Base-by-base conservation (phyloP, 495 filamentous ascomycete species). In the Talaromyces nanjingensis region DNA sequence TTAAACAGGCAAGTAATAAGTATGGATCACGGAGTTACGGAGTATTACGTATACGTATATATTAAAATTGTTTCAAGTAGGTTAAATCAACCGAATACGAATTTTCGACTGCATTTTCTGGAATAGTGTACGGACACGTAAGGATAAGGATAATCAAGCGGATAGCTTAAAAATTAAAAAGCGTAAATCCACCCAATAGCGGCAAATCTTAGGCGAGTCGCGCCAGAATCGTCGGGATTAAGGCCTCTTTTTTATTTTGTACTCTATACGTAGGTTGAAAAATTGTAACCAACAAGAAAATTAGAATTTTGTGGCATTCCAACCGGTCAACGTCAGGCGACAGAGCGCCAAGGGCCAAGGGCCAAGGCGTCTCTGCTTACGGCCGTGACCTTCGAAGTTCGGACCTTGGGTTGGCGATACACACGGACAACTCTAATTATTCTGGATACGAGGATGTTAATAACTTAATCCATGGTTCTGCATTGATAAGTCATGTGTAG, bases 201-300 rank as follows among this genome's bases (percentile, higher is more conserved):
- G 56, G 56, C 56, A 34, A 22, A 34, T 59, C 56, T 33, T 59
- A 59, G 56, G 31, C 56, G 56, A 59, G 56, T 59, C 24, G 31
- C 56, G 56, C 31, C 29, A 59, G 56, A 37, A 34, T 37, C 31
- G 56, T 37, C 31, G 56, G 18, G 14, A 18, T 37, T 22, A 59
- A 31, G 27, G 55, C 52, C 29, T 31, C 6, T 31, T 37, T 37
- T 37, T 37, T 11, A 9, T 37, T 37, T 37, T 12, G 33, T 37
- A 24, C 22, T 24, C 22, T 24, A 24, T 24, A 1, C 22, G 22
- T 24, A 37, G 9, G 9, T 37, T 37, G 33, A 12, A n/a, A 39
- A 42, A 16, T 42, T 16, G 3, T 5, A 16, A 16, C 37, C 37
- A 42, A 42, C 4, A 9, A 39, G 34, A 39, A 39, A 16, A 16